Conservation (phyloP, 768 basidiomycete genomes). For the Leccinum subtestaceum region DNA sequence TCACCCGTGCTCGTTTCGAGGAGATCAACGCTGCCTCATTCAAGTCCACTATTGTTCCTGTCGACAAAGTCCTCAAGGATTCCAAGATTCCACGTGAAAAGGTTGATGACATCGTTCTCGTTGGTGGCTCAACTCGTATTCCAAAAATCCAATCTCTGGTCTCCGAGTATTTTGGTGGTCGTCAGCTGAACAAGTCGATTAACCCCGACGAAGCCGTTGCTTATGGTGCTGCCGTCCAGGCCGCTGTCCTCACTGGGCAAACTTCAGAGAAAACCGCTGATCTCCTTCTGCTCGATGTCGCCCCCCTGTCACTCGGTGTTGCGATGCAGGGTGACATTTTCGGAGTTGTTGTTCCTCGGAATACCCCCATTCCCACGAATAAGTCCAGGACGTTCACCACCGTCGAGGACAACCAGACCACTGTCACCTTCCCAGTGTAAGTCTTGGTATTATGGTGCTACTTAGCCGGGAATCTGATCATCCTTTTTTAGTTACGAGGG, state of each 20-base stretch:
- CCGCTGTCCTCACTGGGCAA: conserved; percentile 96
- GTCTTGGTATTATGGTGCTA: conserved; percentile 18
- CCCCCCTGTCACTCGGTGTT: conserved; percentile 97
- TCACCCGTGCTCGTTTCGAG: conserved; percentile 99
- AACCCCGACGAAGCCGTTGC: conserved; percentile 99
- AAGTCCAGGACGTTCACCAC: conserved; percentile 99
- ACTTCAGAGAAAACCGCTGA: conserved; percentile 99
- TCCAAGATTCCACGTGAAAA: conserved; percentile 96
- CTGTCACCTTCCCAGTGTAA: conserved; percentile 98
- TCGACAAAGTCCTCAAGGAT: conserved; percentile 99
- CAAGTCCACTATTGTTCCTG: conserved; percentile 97
- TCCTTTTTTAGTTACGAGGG: conserved; percentile 77
- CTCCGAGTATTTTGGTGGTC: conserved; percentile 97
- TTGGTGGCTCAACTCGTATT: conserved; percentile 99
- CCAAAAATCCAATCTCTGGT: conserved; percentile 98
- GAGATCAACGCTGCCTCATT: conserved; percentile 95
- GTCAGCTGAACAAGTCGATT: conserved; percentile 99
- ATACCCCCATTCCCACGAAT: conserved; percentile 99
- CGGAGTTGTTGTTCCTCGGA: conserved; percentile 98
- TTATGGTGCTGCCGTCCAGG: conserved; percentile 99
- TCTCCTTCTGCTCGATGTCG: conserved; percentile 96
- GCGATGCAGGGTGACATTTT: conserved; percentile 99
- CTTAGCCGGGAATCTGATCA: conserved; percentile 6
- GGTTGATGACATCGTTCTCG: conserved; percentile 99
- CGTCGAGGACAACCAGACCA: conserved; percentile 99